phyloP scores from a whole-genome alignment of 345 rosid species.

The Alliaria petiolata region DNA sequence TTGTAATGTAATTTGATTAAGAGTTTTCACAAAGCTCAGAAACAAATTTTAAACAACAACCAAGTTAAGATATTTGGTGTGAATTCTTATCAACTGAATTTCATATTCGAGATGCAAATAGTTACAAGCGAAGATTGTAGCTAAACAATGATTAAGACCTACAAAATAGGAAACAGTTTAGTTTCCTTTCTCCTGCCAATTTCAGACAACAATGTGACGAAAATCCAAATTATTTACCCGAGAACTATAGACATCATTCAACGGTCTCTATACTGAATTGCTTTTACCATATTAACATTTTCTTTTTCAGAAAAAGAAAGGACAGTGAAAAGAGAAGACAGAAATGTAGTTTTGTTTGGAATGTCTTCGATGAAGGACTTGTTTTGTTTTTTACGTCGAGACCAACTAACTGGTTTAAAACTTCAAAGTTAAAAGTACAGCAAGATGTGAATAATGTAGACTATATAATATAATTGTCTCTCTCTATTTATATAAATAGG shows the following conservation, averaged over 20 bases:
- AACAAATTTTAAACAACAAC: not conserved
- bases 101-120: not conserved
- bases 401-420: constrained; percentile 23
- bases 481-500: not conserved
- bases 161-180: not conserved
- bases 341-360: constrained; percentile 18
- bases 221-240: not conserved
- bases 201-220: not conserved
- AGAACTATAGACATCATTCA: constrained; percentile 1
- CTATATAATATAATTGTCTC: constrained; percentile 17
- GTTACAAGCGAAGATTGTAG: not conserved
- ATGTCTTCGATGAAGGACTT: constrained; percentile 17
- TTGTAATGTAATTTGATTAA: not conserved
- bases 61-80: not conserved
- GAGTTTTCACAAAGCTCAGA: not conserved
- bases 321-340: constrained; percentile 33
- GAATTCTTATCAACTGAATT: not conserved
- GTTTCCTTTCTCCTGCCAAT: constrained; percentile 20
- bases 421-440: constrained; percentile 21
- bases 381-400: constrained; percentile 29
- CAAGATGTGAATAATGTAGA: constrained; percentile 19
- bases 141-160: not conserved
- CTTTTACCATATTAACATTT: not conserved
- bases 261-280: constrained; percentile 22
- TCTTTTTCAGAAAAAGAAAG: not conserved